Percentiles rank a stretch among this genome's conserved stretches.
Conservation (phyloP, 2,329 filamentous ascomycete genomes). For the Cordyceps pruinosa region DNA sequence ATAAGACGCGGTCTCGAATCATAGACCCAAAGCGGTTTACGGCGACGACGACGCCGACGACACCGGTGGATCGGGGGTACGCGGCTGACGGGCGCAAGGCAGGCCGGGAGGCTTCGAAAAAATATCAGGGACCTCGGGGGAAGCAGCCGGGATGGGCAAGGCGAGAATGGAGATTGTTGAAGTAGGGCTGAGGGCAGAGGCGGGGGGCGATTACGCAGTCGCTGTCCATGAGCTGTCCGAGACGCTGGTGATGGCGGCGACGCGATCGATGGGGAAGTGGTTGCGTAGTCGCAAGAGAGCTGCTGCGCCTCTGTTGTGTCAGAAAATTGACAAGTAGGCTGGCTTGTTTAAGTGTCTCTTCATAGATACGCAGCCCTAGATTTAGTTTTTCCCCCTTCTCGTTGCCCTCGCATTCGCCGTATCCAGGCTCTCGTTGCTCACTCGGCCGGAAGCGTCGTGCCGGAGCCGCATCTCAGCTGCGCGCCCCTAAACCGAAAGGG, state of each 20-base stretch:
- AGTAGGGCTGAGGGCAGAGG: neutral
- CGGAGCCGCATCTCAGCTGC: neutral
- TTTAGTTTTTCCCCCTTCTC: neutral
- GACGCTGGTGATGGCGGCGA: neutral
- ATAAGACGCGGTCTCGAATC: neutral
- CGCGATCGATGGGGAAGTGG: too few species aligned
- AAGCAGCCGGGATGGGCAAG: neutral
- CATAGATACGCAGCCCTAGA: neutral
- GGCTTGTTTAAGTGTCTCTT: neutral
- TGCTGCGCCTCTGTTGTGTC: neutral
- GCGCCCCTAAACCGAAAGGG: neutral
- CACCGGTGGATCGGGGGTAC: neutral
- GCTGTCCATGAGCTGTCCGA: too few species aligned
- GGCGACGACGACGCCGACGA: neutral
- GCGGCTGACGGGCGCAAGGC: neutral
- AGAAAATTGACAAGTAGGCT: neutral
- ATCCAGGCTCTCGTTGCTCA: neutral
- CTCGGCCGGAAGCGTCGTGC: conserved; percentile 2
- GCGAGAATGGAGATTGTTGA: too few species aligned
- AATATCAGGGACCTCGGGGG: neutral
- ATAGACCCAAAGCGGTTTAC: neutral
- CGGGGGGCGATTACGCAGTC: neutral
- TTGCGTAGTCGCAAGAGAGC: neutral
- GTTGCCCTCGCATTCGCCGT: neutral
- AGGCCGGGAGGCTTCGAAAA: neutral